These are phyloP conservation scores for Colletotrichum lindemuthianum DNA, from an alignment of 2,329 filamentous ascomycete species.

Conservation along the genomic window DNA sequence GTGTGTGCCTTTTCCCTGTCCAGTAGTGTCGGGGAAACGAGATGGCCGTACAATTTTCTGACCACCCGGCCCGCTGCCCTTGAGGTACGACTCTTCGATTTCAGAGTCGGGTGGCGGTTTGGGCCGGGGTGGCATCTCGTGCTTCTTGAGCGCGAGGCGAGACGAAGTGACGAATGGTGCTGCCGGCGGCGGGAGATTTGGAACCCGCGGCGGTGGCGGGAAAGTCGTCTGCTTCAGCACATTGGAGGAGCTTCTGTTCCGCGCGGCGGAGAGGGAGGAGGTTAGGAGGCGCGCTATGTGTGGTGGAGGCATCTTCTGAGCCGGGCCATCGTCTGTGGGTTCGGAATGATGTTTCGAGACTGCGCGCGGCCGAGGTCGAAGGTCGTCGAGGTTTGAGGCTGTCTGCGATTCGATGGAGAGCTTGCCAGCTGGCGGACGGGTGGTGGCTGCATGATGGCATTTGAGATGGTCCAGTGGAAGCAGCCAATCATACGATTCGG, in stretches of 20 bases:
- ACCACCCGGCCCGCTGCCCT: slow-evolving; percentile 90
- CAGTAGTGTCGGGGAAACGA: slow-evolving; percentile 15
- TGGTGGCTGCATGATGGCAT: background rate
- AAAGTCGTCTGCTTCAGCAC: background rate
- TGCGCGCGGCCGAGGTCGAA: background rate
- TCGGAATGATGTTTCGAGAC: slow-evolving; percentile 23
- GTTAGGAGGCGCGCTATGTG: background rate
- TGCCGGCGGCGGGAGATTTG: background rate
- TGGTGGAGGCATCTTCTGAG: slow-evolving; percentile 27
- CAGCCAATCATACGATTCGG: no score
- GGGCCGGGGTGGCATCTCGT: slow-evolving; percentile 76
- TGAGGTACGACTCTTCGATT: slow-evolving; percentile 86
- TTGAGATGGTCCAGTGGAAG: no score
- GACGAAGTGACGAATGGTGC: slow-evolving; percentile 39
- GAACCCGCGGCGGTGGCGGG: slow-evolving; percentile 4
- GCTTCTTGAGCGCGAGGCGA: slow-evolving; percentile 55
- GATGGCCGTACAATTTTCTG: slow-evolving; percentile 82
- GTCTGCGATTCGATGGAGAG: background rate
- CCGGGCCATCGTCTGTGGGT: slow-evolving; percentile 33
- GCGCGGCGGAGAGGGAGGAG: slow-evolving; percentile 2
- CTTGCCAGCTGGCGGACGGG: background rate
- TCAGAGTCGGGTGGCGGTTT: slow-evolving; percentile 79
- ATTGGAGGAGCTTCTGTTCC: slow-evolving; percentile 11
- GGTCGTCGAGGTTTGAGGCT: background rate
- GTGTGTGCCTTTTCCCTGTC: slow-evolving; percentile 6